Evolutionary conservation across 352 stramenopile genomes (phyloP).

Genomic region (Globisporangium orthogonon): DNA sequence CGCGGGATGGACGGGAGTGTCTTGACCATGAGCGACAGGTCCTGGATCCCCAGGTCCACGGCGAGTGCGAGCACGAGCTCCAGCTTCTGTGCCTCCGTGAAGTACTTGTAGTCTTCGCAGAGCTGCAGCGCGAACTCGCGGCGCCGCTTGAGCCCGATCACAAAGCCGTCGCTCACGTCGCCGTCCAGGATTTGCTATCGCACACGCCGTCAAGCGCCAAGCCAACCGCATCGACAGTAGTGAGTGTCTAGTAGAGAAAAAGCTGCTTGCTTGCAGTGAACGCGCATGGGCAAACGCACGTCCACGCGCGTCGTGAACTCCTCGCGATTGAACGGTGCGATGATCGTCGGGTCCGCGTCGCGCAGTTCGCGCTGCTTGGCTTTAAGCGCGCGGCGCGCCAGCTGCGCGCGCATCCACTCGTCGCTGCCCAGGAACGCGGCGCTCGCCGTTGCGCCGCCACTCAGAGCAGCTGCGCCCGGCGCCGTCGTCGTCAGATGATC

Average conservation of each 20-base stretch:
- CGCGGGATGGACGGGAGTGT: slow-evolving; percentile 68
- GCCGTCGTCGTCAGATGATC: background rate
- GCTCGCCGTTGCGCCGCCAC: slow-evolving; percentile 2
- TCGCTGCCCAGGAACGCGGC: slow-evolving; percentile 41
- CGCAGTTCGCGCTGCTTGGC: slow-evolving; percentile 21
- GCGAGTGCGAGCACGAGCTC: slow-evolving; percentile 75
- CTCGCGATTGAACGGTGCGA: slow-evolving; percentile 50
- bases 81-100: slow-evolving; percentile 71
- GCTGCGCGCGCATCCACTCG: slow-evolving; percentile 42
- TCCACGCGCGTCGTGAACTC: slow-evolving; percentile 56
- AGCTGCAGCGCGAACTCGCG: slow-evolving; percentile 72
- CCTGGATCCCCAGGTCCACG: slow-evolving; percentile 70
- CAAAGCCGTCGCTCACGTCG: slow-evolving; percentile 73
- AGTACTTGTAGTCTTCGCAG: slow-evolving; percentile 70
- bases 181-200: slow-evolving; percentile 47
- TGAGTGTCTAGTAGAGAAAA: background rate
- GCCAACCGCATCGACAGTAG: too few relatives aligned
- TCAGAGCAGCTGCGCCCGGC: background rate
- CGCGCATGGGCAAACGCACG: background rate
- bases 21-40: slow-evolving; percentile 79
- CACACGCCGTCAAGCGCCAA: too few relatives aligned
- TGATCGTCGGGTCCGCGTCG: slow-evolving; percentile 21
- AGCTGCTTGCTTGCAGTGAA: background rate
- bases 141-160: slow-evolving; percentile 74
- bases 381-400: slow-evolving; percentile 33